Conservation (phyloP, 176 grass and related monocot species). For the Cenchrus purpureus region DNA sequence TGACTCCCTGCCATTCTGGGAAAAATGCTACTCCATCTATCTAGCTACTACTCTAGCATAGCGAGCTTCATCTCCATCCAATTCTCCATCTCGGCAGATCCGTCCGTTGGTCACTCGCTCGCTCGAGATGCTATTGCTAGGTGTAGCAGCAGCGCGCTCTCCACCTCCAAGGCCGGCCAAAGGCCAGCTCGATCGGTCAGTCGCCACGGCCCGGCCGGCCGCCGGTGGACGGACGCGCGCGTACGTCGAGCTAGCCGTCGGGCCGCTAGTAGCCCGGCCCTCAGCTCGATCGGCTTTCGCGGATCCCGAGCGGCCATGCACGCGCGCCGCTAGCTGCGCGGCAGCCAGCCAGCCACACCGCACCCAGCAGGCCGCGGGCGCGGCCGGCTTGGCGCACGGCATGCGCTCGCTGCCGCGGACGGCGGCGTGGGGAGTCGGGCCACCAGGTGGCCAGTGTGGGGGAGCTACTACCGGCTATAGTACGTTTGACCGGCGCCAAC, state of each 20-base stretch:
- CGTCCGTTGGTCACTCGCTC: neutral
- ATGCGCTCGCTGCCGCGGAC: constrained; percentile 35
- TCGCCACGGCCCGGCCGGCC: neutral
- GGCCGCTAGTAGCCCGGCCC: neutral
- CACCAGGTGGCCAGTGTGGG: neutral
- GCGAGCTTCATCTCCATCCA: too few species aligned
- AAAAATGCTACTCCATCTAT: constrained; percentile 18
- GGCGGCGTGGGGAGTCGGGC: constrained; percentile 42
- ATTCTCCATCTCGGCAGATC: neutral
- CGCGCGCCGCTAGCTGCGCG: neutral
- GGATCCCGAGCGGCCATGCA: constrained; percentile 39
- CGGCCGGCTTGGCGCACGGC: constrained; percentile 29
- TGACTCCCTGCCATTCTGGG: constrained; percentile 61
- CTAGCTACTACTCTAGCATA: neutral
- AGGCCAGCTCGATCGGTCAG: neutral
- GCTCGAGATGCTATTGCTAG: neutral
- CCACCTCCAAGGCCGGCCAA: neutral
- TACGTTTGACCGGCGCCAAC: neutral
- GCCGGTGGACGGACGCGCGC: constrained; percentile 22
- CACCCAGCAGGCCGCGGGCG: neutral
- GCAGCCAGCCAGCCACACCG: too few species aligned
- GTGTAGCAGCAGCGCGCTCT: neutral
- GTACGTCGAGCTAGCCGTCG: neutral
- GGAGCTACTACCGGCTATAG: neutral
- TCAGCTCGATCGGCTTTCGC: constrained; percentile 27